These are phyloP conservation scores for Pythium brachiatum DNA, from an alignment of 352 stramenopile species.

Conservation along the genomic window DNA sequence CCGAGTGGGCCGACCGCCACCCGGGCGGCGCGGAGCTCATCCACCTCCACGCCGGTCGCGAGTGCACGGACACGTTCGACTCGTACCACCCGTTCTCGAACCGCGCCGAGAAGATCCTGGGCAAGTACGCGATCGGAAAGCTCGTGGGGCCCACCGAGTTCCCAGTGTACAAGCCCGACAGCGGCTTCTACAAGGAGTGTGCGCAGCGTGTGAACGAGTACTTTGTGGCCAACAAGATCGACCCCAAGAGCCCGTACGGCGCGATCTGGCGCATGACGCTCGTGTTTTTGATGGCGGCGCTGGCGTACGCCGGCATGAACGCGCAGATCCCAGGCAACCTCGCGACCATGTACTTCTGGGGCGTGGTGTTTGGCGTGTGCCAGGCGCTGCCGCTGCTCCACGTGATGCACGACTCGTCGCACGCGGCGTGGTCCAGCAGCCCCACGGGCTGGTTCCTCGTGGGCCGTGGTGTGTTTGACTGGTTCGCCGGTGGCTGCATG, in stretches of 20 bases:
- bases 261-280: conserved; percentile 87
- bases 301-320: conserved; percentile 82
- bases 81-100: conserved; percentile 90
- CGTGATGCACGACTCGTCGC: conserved; percentile 92
- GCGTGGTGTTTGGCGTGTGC: conserved; percentile 83
- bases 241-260: conserved; percentile 78
- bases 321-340: conserved; percentile 48
- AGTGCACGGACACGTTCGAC: conserved; percentile 88
- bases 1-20: conserved; percentile 77
- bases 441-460: conserved; percentile 71
- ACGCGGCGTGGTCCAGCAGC: conserved; percentile 86
- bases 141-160: conserved; percentile 84
- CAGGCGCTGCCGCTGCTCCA: conserved; percentile 90
- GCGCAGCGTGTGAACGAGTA: conserved; percentile 82
- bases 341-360: conserved; percentile 67
- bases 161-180: conserved; percentile 88
- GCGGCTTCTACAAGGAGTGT: conserved; percentile 90
- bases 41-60: conserved; percentile 71
- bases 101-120: conserved; percentile 75
- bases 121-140: conserved; percentile 85
- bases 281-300: conserved; percentile 61
- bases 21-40: conserved; percentile 81
- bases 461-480: conserved; percentile 86
- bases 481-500: conserved; percentile 90
- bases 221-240: conserved; percentile 88